These are phyloP conservation scores for Microthyrium microscopicum DNA, from an alignment of 2,329 filamentous ascomycete genomes.

Conservation along the genomic window DNA sequence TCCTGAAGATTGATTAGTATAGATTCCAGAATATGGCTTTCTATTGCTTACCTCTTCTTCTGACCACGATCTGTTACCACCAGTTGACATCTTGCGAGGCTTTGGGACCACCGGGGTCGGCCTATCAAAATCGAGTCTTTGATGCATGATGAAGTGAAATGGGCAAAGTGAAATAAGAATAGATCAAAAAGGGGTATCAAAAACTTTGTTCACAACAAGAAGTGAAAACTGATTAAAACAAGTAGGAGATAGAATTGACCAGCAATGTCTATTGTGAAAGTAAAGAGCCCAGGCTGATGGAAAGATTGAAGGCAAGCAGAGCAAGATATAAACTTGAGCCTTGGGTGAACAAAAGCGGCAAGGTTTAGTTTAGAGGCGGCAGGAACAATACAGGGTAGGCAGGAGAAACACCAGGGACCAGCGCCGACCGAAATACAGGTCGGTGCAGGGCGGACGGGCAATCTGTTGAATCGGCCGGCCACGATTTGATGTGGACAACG, in stretches of 20 bases:
- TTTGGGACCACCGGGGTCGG: slow-evolving; percentile 46
- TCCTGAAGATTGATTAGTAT: slow-evolving; percentile 36
- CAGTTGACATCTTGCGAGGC: slow-evolving; percentile 51
- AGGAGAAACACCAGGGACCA: too few relatives aligned
- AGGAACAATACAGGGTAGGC: too few relatives aligned
- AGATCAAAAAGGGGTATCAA: neutral
- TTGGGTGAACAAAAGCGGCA: slow-evolving; percentile 15
- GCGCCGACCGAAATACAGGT: too few relatives aligned
- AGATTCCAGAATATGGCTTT: slow-evolving; percentile 4
- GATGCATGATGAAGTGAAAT: neutral
- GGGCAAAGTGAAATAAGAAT: neutral
- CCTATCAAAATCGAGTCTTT: slow-evolving; percentile 28
- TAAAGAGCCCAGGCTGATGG: slow-evolving; percentile 38
- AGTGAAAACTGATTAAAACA: slow-evolving; percentile 5
- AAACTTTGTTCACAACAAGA: slow-evolving; percentile 1
- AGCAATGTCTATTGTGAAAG: slow-evolving; percentile 32
- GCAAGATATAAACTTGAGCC: slow-evolving; percentile 15
- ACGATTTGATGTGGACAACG: slow-evolving; percentile 21
- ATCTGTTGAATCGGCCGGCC: slow-evolving; percentile 20
- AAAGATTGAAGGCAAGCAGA: slow-evolving; percentile 31
- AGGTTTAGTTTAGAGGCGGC: neutral
- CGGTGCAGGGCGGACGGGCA: neutral
- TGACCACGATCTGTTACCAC: slow-evolving; percentile 67
- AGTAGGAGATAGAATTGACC: slow-evolving; percentile 15
- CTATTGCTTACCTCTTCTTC: slow-evolving; percentile 55